These are phyloP conservation scores for Turnera subulata DNA, from an alignment of 345 rosid genomes.

Conservation along the genomic window DNA sequence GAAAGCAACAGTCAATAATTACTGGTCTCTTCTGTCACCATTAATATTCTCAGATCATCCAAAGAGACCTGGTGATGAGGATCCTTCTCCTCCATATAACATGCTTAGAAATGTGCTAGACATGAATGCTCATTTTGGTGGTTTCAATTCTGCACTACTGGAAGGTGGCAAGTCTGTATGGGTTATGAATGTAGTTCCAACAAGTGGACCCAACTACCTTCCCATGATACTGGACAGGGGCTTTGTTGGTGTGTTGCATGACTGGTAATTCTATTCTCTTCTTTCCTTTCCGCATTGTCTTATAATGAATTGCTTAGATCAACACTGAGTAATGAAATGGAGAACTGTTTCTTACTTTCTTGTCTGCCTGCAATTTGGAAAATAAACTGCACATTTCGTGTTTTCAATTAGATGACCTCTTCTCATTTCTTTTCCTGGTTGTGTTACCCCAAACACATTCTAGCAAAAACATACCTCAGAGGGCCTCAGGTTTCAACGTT, in stretches of 20 bases:
- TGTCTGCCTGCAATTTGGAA: no score
- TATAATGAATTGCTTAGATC: background rate
- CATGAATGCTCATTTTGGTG: slow-evolving; percentile 94
- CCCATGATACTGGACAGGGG: slow-evolving; percentile 92
- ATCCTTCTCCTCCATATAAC: slow-evolving; percentile 95
- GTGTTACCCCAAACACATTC: no score
- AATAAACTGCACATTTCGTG: no score
- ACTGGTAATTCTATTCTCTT: slow-evolving; percentile 56
- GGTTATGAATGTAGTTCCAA: slow-evolving; percentile 99
- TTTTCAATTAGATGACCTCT: no score
- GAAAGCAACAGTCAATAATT: slow-evolving; percentile 56
- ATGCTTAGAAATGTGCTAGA: slow-evolving; percentile 95
- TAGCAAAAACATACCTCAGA: no score
- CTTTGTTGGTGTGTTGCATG: slow-evolving; percentile 82
- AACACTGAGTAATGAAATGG: no score
- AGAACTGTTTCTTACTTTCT: no score
- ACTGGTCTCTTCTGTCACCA: slow-evolving; percentile 97
- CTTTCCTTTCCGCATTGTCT: background rate
- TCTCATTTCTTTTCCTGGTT: no score
- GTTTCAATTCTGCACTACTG: slow-evolving; percentile 77
- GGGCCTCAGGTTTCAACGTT: no score
- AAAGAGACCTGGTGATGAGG: slow-evolving; percentile 98
- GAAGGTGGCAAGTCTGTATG: slow-evolving; percentile 81
- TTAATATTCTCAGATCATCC: slow-evolving; percentile 99
- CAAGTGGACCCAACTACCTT: slow-evolving; percentile 73